Percentiles rank a stretch among this genome's conserved stretches.
Evolutionary conservation across 164 flowering plant genomes (phyloP).

Genomic region (Liriodendron chinense): DNA sequence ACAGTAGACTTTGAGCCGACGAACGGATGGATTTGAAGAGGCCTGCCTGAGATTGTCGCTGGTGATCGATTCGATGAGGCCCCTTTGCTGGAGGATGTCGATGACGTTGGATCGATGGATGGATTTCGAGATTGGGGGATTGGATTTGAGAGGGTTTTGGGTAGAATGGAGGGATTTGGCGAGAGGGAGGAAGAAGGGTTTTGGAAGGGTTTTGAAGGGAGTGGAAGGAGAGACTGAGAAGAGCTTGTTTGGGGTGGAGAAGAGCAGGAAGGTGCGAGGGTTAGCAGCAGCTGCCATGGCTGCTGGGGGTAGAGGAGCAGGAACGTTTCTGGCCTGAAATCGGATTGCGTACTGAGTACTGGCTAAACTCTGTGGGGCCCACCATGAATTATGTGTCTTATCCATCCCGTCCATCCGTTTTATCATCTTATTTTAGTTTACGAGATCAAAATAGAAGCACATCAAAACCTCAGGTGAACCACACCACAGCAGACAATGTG

Average conservation of each 20-base stretch:
- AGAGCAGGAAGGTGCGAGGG: not conserved
- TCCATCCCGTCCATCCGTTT: too few relatives aligned
- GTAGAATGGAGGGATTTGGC: constrained; percentile 9
- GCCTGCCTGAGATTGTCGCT: constrained; percentile 49
- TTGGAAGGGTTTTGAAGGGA: constrained; percentile 8
- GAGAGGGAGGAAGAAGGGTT: constrained; percentile 3
- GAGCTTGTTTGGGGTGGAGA: not conserved
- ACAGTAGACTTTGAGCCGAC: constrained; percentile 58
- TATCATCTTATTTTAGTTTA: too few relatives aligned
- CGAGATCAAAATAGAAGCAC: too few relatives aligned
- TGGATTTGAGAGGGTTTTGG: constrained; percentile 7
- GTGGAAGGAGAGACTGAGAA: not conserved
- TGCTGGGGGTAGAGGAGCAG: not conserved
- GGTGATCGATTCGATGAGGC: constrained; percentile 72
- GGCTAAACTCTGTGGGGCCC: too few relatives aligned
- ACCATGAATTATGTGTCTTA: too few relatives aligned
- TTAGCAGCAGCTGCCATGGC: constrained; percentile 5
- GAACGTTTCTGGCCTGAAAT: not conserved
- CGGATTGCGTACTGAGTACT: not conserved
- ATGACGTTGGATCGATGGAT: constrained; percentile 40
- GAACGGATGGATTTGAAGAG: constrained; percentile 17
- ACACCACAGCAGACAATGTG: too few relatives aligned
- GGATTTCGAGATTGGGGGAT: constrained; percentile 1
- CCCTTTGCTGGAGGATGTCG: constrained; percentile 60
- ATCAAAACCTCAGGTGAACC: too few relatives aligned